phyloP scores from a whole-genome alignment of 768 basidiomycete species.

The Phylloporus arenicola region DNA sequence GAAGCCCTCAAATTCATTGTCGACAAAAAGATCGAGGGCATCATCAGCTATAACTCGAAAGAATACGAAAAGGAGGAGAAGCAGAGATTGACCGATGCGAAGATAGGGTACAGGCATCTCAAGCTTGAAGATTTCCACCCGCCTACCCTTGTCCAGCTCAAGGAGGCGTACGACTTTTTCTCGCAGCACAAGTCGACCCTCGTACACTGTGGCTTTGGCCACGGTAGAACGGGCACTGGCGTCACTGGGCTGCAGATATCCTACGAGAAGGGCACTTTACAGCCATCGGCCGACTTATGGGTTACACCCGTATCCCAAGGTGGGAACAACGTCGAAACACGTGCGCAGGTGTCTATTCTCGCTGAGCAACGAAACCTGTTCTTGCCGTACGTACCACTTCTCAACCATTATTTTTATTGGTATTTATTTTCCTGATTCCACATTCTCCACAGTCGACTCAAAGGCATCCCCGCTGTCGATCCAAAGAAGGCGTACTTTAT shows the following conservation, averaged over 20 bases:
- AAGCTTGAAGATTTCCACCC: slow-evolving; percentile 18
- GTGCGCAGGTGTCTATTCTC: slow-evolving; percentile 5
- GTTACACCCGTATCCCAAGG: background rate
- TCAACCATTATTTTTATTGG: background rate
- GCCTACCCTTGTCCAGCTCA: slow-evolving; percentile 7
- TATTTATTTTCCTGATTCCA: background rate
- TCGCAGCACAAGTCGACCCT: background rate
- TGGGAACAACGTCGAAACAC: slow-evolving; percentile 8
- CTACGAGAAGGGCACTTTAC: background rate
- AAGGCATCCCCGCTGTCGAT: background rate
- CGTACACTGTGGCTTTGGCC: too few relatives aligned
- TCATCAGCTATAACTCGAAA: slow-evolving; percentile 18
- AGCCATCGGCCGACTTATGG: slow-evolving; percentile 1
- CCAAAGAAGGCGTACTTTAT: background rate
- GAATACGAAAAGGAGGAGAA: slow-evolving; percentile 9
- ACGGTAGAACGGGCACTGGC: background rate
- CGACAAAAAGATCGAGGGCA: slow-evolving; percentile 13
- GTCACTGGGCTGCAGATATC: background rate
- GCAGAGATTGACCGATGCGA: slow-evolving; percentile 1
- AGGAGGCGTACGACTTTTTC: background rate
- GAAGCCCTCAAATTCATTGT: slow-evolving; percentile 14
- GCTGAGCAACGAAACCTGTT: slow-evolving; percentile 1
- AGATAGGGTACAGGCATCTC: slow-evolving; percentile 17
- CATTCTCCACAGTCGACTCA: background rate
- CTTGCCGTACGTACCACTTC: background rate